Evolutionary conservation across 345 rosid genomes (phyloP).

Genomic region (Orychophragmus violaceus): DNA sequence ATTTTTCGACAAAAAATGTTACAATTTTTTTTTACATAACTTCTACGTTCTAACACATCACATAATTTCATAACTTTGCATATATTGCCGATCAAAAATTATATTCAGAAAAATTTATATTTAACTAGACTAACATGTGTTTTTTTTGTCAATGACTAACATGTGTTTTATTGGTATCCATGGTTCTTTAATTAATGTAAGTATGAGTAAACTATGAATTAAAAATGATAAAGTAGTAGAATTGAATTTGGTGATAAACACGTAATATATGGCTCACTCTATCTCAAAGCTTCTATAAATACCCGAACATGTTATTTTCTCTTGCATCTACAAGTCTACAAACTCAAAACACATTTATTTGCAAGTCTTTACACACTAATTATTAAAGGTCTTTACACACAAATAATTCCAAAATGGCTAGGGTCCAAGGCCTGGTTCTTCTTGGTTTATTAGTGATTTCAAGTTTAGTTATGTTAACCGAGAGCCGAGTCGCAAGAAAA

Average conservation of each 20-base stretch:
- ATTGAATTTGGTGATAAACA: constrained; percentile 15
- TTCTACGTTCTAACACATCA: neutral
- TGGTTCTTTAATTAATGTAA: neutral
- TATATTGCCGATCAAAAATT: neutral
- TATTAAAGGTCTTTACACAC: neutral
- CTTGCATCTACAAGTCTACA: neutral
- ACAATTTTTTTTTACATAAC: neutral
- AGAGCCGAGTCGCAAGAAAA: constrained; percentile 35
- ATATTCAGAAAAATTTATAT: neutral
- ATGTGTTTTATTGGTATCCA: neutral
- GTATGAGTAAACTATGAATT: neutral
- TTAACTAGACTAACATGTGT: neutral
- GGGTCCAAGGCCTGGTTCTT: constrained; percentile 14
- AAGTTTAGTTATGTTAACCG: constrained; percentile 24
- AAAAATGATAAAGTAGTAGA: neutral
- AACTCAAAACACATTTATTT: neutral
- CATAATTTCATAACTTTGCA: neutral
- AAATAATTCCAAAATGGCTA: constrained; percentile 17
- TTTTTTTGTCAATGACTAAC: neutral
- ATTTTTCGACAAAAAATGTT: too few species aligned
- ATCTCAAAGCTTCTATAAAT: constrained; percentile 24
- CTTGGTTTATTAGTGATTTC: constrained; percentile 21
- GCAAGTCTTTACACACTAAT: neutral
- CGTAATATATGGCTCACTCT: constrained; percentile 20
- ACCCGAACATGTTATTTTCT: constrained; percentile 5